Evolutionary conservation across 257 asterid species (phyloP), one percentile per base, ranked within the genome.

Genomic region (Nicotiana sylvestris): DNA sequence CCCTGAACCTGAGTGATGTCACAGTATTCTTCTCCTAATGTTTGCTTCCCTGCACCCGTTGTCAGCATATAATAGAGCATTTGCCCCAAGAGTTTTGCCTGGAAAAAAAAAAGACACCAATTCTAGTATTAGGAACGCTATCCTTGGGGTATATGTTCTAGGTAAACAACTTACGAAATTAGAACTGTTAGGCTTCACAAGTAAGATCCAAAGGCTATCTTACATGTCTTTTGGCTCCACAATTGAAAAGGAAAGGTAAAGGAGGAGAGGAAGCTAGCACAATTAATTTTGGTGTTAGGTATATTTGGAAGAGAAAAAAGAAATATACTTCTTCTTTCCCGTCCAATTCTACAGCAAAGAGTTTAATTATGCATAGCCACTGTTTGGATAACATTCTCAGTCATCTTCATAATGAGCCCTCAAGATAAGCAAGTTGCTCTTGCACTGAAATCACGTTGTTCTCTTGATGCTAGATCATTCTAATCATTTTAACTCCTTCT

Each of bases 21-120:
- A 78, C 99, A 96, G 83, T 96, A 96, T 86, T 96, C 99, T 90
- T 96, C 99, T 70, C 99, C 99, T 46, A 96, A 90, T 30, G 99
- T 94, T 90, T 96, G 99, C 86, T 92, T 89, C 74, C 98, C 98
- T 2, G 98, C 98, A 84, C 98, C 98, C 0, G 98, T 96, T 37
- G 99, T 96, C 81, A 94, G 85, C 84, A 96, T 86, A 80, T 88
- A 94, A 87, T 96, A 96, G 72, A 96, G 97, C 98, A 94, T 93
- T 90, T 96, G 99, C 33, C 98, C 99, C 90, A 94, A 87, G 82
- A 94, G 97, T 89, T 93, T 94, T 12, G 97, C 89, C 99, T 96
- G 91, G 83, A 86, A 83, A 72, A 58, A 25, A 66, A 46, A 29
- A n/a, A n/a, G n/a, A 29, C 43, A 8, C 79, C 79, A 74, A 46